Evolutionary conservation across 768 basidiomycete genomes (phyloP).

Genomic region (Amylocystis lapponica): DNA sequence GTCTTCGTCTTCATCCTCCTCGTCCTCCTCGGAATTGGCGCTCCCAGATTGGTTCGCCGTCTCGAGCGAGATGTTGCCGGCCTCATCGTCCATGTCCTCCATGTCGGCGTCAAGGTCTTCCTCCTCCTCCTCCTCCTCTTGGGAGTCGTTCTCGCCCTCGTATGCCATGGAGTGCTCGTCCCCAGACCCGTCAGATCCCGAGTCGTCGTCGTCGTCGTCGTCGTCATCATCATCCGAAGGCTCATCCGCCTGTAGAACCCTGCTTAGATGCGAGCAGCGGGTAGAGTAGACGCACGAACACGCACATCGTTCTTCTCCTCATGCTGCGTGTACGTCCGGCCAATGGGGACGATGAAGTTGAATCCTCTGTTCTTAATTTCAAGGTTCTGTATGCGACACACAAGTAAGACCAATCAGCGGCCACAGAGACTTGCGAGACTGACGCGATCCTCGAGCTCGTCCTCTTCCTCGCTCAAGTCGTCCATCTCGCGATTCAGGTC

Average conservation of each 20-base stretch:
- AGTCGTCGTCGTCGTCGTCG: constrained; percentile 36
- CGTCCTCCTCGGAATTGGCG: constrained; percentile 5
- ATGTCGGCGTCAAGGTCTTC: constrained; percentile 61
- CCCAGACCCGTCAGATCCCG: too few relatives aligned
- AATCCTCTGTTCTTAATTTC: constrained; percentile 62
- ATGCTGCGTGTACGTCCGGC: constrained; percentile 63
- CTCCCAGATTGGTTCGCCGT: constrained; percentile 30
- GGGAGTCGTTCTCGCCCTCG: constrained; percentile 23
- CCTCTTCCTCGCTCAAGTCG: constrained; percentile 81
- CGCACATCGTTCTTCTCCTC: constrained; percentile 83
- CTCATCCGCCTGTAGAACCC: constrained; percentile 26
- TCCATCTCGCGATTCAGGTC: constrained; percentile 75
- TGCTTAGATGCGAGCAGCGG: neutral
- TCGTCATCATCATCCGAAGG: constrained; percentile 26
- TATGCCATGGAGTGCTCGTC: constrained; percentile 32
- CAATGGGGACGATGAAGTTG: constrained; percentile 66
- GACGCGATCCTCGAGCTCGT: constrained; percentile 73
- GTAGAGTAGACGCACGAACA: neutral
- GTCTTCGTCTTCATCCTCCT: constrained; percentile 2
- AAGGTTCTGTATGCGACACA: constrained; percentile 38
- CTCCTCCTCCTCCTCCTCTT: constrained; percentile 34
- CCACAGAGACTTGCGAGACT: constrained; percentile 15
- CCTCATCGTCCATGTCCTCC: constrained; percentile 43
- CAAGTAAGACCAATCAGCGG: neutral
- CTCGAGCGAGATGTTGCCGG: constrained; percentile 28